Base-by-base conservation (phyloP, 2,329 filamentous ascomycete species). In the Ophiostoma quercus region DNA sequence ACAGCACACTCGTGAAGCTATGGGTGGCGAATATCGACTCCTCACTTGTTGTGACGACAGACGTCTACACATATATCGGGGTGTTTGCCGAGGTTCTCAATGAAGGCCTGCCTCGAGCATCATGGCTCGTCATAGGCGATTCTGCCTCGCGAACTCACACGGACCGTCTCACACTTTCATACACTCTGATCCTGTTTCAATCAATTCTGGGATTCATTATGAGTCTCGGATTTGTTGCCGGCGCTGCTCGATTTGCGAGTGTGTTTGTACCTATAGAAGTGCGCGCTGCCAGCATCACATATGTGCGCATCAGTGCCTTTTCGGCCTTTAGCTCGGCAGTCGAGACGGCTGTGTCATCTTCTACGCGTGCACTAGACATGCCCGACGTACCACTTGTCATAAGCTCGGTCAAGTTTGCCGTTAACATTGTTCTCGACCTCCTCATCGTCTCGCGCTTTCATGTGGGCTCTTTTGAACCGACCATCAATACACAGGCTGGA, bases 21-120 rank as follows among this genome's bases (percentile, higher is more conserved):
- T 92, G 88, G 90, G 84, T 92, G 2, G 88, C 89, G 2, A 84
- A 85, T 69, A 90, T 92, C 69, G 87, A 91, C 76, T 78, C 85
- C 0, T 84, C 82, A 1, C 80, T 86, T 72, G 86, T 90, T 1
- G 87, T 84, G 22, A 89, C 86, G 0, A 90, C 87, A 0, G 87
- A 90, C 71, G 80, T 84, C 0, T 91, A 90, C 77, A 91, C 88
- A 0, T 92, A 92, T 76, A 90, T 92, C 71, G 83, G 84, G 25
- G 84, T 87, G 0, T 81, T 91, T 0, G 85, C 84, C 1, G 87
- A 92, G 75, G 88, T 91, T 0, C 77, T 92, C 19, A 92, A 92
- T 73, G 90, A 92, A 76, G 89, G 90, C 0, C 84, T 92, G 0
- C 89, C 89, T 0, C 83, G 89, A 29, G 87, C 88, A 0, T 83